Evolutionary conservation across 2,329 filamentous ascomycete genomes (phyloP).

Genomic region (Aspergillus niger): DNA sequence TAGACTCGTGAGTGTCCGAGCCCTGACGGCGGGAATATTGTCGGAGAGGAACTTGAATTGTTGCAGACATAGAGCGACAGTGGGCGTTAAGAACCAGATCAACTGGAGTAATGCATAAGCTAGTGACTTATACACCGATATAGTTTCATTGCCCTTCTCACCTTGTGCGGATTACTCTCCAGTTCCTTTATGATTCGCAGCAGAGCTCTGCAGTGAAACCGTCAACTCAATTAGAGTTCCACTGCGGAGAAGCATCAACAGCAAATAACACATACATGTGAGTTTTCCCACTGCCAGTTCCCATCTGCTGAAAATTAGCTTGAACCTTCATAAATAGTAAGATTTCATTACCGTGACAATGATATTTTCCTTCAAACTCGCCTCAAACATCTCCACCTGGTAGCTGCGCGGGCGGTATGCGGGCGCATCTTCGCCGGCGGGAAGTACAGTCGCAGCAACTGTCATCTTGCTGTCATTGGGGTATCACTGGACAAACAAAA

Average conservation of each 20-base stretch:
- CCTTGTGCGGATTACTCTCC: constrained; percentile 58
- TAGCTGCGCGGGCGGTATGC: constrained; percentile 56
- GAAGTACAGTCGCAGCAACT: neutral
- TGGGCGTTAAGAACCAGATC: constrained; percentile 75
- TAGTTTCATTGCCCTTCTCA: constrained; percentile 30
- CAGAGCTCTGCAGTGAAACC: constrained; percentile 56
- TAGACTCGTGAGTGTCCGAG: constrained; percentile 65
- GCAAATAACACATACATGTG: constrained; percentile 60
- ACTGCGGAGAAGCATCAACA: too few species aligned
- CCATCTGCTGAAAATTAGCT: constrained; percentile 59
- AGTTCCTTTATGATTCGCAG: constrained; percentile 68
- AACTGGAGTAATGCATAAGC: constrained; percentile 28
- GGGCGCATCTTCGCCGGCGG: constrained; percentile 10
- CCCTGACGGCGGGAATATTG: constrained; percentile 60
- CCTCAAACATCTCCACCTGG: constrained; percentile 74
- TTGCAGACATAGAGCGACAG: constrained; percentile 66
- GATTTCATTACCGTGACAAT: constrained; percentile 64
- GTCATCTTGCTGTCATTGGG: constrained; percentile 14
- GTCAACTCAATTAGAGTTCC: neutral
- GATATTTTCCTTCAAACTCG: constrained; percentile 68
- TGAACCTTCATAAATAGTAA: neutral
- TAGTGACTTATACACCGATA: neutral
- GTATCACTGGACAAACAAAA: neutral
- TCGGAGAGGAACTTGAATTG: constrained; percentile 62
- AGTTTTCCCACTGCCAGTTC: constrained; percentile 78